A percentile compares a stretch with the other conserved stretches of the same genome.
Conservation (phyloP, 2,329 filamentous ascomycete genomes). For the Canariomyces notabilis region DNA sequence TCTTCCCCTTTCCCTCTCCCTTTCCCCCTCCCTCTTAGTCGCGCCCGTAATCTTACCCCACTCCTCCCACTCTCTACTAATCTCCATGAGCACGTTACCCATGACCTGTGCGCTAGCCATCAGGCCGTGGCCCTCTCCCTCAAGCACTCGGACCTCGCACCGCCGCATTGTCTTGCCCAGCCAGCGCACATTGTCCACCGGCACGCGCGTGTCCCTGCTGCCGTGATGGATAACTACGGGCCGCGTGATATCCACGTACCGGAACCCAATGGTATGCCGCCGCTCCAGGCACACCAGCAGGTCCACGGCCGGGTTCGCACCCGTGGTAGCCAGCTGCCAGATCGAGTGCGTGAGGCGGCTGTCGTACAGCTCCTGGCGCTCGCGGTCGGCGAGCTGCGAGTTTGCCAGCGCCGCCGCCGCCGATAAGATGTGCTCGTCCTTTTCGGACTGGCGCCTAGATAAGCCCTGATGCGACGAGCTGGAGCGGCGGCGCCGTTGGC, state of each 20-base stretch:
- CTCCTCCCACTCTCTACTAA: slow-evolving; percentile 89
- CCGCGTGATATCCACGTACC: slow-evolving; percentile 91
- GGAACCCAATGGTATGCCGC: slow-evolving; percentile 85
- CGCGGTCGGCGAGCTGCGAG: slow-evolving; percentile 61
- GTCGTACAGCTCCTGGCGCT: slow-evolving; percentile 74
- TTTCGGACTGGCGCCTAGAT: slow-evolving; percentile 19
- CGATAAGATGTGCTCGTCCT: slow-evolving; percentile 34
- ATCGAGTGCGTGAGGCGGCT: slow-evolving; percentile 84
- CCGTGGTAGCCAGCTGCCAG: slow-evolving; percentile 86
- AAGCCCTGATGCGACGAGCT: slow-evolving; percentile 19
- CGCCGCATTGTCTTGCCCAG: slow-evolving; percentile 88
- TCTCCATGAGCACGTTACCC: slow-evolving; percentile 90
- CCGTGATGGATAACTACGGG: slow-evolving; percentile 93
- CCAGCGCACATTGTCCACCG: slow-evolving; percentile 93
- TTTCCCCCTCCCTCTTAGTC: slow-evolving; percentile 22
- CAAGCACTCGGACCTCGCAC: slow-evolving; percentile 85
- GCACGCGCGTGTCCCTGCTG: slow-evolving; percentile 82
- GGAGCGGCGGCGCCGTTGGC: slow-evolving; percentile 25
- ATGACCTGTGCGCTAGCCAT: slow-evolving; percentile 95
- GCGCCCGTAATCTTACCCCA: slow-evolving; percentile 61
- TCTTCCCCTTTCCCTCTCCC: slow-evolving; percentile 25
- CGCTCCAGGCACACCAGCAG: slow-evolving; percentile 88
- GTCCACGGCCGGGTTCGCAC: slow-evolving; percentile 91
- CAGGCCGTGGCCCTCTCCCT: slow-evolving; percentile 87
- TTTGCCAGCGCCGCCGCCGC: slow-evolving; percentile 41